These are phyloP conservation scores for Metschnikowia lachancei DNA, from an alignment of 805 yeast genomes.

Conservation along the genomic window DNA sequence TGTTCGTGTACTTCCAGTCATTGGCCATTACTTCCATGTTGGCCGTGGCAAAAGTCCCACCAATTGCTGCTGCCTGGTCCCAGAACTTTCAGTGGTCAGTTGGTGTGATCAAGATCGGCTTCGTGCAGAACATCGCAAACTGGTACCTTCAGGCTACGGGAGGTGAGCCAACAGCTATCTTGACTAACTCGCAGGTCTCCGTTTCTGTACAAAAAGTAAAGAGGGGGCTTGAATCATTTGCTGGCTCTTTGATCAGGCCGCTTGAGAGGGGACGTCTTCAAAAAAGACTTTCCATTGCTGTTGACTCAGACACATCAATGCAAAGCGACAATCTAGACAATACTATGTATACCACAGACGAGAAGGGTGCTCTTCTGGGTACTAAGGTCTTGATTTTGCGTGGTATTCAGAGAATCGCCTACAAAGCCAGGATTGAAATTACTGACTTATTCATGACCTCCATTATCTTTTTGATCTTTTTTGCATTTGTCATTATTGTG, in stretches of 20 bases:
- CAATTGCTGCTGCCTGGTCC: conserved; percentile 97
- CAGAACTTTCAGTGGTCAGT: conserved; percentile 96
- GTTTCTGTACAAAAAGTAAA: conserved; percentile 68
- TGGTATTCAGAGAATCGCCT: conserved; percentile 92
- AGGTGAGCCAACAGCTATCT: conserved; percentile 75
- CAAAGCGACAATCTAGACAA: conserved; percentile 41
- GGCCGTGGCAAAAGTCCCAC: conserved; percentile 91
- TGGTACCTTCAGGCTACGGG: conserved; percentile 98
- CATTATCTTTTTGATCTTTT: conserved; percentile 77
- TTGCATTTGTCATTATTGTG: conserved; percentile 58
- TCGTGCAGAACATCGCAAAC: conserved; percentile 79
- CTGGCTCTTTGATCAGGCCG: conserved; percentile 7
- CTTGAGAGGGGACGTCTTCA: conserved; percentile 1
- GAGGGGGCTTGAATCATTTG: conserved; percentile 22
- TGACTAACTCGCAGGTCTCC: conserved; percentile 65
- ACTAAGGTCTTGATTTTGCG: conserved; percentile 76
- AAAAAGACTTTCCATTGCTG: conserved; percentile 33
- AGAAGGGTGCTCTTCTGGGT: conserved; percentile 55
- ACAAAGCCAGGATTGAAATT: conserved; percentile 77
- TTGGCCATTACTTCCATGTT: conserved; percentile 91
- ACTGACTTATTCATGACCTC: conserved; percentile 85
- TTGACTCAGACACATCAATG: conserved; percentile 48
- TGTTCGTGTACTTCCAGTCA: conserved; percentile 91
- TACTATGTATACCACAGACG: conserved; percentile 65
- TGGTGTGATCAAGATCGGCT: conserved; percentile 75